These are phyloP conservation scores for Sapria himalayana DNA, from an alignment of 345 rosid genomes.

Conservation along the genomic window DNA sequence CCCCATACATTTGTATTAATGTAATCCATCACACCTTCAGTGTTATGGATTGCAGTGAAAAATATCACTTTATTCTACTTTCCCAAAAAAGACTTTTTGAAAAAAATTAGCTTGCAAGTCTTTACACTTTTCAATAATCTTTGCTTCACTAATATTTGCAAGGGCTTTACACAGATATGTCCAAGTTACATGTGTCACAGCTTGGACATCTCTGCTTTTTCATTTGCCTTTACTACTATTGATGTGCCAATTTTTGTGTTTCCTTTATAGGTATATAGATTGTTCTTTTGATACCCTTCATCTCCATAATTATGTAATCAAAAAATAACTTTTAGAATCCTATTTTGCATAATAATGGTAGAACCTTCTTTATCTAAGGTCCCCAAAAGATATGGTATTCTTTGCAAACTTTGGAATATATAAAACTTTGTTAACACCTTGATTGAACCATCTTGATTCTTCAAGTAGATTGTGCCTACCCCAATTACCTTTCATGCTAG, in stretches of 20 bases:
- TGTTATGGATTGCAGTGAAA: neutral
- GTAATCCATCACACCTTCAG: neutral
- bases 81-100: neutral
- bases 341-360: neutral
- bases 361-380: neutral
- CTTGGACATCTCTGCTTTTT: too few species aligned
- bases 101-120: neutral
- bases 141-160: neutral
- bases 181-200: constrained; percentile 3
- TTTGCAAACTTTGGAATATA: neutral
- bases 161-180: constrained; percentile 2
- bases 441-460: too few species aligned
- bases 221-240: neutral
- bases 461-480: too few species aligned
- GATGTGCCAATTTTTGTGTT: too few species aligned
- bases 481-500: neutral
- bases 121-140: constrained; percentile 1
- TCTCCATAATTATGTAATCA: too few species aligned
- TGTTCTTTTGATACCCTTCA: too few species aligned
- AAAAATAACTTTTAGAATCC: neutral
- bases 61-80: neutral
- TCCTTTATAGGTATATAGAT: too few species aligned
- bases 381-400: neutral
- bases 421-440: too few species aligned
- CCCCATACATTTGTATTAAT: neutral